A percentile compares a stretch with the other conserved stretches of the same genome.
phyloP scores from a whole-genome alignment of 805 yeast genomes.

The Ogataea trehalophila region DNA sequence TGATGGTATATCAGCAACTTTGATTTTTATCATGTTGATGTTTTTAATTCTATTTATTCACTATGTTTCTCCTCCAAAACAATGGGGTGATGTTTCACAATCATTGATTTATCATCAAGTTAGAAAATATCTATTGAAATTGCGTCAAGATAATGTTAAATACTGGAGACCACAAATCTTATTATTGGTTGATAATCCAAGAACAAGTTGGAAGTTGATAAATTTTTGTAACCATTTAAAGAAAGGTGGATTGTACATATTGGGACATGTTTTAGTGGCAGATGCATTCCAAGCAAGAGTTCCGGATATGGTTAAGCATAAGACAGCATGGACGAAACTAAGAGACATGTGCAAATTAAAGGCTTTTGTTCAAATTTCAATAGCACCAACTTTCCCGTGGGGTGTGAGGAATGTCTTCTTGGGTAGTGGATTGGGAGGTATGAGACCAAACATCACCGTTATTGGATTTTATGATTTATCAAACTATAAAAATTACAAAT shows the following conservation, averaged over 20 bases:
- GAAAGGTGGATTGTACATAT: slow-evolving; percentile 88
- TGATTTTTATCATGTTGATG: slow-evolving; percentile 61
- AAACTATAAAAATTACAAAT: slow-evolving; percentile 12
- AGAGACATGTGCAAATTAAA: slow-evolving; percentile 75
- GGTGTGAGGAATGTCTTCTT: slow-evolving; percentile 88
- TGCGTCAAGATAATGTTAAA: slow-evolving; percentile 89
- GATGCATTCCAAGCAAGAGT: slow-evolving; percentile 58
- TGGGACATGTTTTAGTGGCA: slow-evolving; percentile 85
- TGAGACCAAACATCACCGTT: slow-evolving; percentile 94
- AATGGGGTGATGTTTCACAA: slow-evolving; percentile 98
- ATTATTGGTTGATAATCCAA: slow-evolving; percentile 83
- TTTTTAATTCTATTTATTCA: slow-evolving; percentile 76
- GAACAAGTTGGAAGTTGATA: slow-evolving; percentile 87
- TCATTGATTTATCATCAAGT: slow-evolving; percentile 94
- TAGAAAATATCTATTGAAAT: slow-evolving; percentile 76
- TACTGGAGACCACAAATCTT: slow-evolving; percentile 98
- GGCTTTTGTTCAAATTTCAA: slow-evolving; percentile 90
- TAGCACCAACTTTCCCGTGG: slow-evolving; percentile 88
- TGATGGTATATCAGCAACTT: slow-evolving; percentile 83
- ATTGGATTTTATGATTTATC: slow-evolving; percentile 77
- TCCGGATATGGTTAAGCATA: slow-evolving; percentile 66
- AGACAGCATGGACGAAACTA: slow-evolving; percentile 76
- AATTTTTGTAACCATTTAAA: slow-evolving; percentile 91
- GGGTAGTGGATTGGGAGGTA: slow-evolving; percentile 97
- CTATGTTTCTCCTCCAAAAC: slow-evolving; percentile 87